Base-by-base conservation (phyloP, 2,329 filamentous ascomycete genomes). In the Cordyceps cateniannulata region DNA sequence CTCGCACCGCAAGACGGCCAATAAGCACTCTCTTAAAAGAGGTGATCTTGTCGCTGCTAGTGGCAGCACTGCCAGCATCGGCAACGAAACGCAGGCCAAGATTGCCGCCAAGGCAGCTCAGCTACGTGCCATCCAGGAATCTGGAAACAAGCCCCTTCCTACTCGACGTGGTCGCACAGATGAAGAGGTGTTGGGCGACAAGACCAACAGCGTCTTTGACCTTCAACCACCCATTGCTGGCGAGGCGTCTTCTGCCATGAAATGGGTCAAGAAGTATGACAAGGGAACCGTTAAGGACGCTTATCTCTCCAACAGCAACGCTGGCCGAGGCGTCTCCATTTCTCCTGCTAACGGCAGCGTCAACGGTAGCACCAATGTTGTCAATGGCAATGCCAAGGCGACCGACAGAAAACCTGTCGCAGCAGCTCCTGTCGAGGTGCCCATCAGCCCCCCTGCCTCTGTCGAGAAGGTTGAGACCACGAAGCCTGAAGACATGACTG, bases 221-320 rank as follows among this genome's bases (percentile, higher is more conserved):
- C 78, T 98, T 51, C 93, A 96, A 70, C 89, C 92, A 1, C 83
- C 86, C 58, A 88, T 98, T 63, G 81, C 93, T 69, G 91, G 82
- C 58, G 95, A 96, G 72, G 93, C 93, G 20, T 95, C 90, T 9
- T 90, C 92, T 25, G 95, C 95, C 1, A 88, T 99, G 87, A 96
- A 96, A 73, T 99, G 95, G 95, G 91, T 93, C 35, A 93, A 82
- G 73, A 92, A 92, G 68, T 98, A 97, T 71, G 95, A 98, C 75
- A 96, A 95, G 75, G 87, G 95, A 68, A 81, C 88, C 8, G 88
- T 96, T 64, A 87, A 92, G 59, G 86, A 91, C 65, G 86, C 90
- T n/a, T 98, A 98, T 73, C 80, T 98, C 56, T 84, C 85, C 50
- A 87, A 96, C 70, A 78, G 77, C 52, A 85, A 81, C 65, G 86